Conservation (phyloP, 306 rosid species). For the Gleditsia sinensis region DNA sequence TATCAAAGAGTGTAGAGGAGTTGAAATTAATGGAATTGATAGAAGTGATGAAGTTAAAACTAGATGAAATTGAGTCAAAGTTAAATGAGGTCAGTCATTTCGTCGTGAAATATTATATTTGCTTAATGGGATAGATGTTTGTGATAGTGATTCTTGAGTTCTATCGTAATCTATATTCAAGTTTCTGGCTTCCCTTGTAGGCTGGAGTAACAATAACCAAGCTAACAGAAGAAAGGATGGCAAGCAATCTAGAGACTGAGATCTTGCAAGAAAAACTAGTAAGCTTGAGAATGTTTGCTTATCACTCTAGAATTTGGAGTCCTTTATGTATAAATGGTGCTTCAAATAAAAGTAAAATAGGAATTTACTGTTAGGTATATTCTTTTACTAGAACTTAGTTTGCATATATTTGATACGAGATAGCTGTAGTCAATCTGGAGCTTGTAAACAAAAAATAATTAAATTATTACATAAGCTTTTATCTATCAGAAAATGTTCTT, state of each 20-base stretch:
- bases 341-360: too few species aligned
- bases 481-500: too few species aligned
- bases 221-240: constrained; percentile 70
- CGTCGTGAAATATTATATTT: constrained; percentile 17
- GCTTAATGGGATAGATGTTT: constrained; percentile 20
- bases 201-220: constrained; percentile 64
- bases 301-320: too few species aligned
- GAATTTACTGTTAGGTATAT: background rate
- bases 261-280: constrained; percentile 65
- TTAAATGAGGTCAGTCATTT: constrained; percentile 70
- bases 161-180: constrained; percentile 18
- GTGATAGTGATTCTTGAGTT: constrained; percentile 13
- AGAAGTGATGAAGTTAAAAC: constrained; percentile 76
- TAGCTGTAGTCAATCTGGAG: too few species aligned
- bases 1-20: constrained; percentile 41
- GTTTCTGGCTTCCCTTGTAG: constrained; percentile 51
- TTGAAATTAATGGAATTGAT: constrained; percentile 62
- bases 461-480: too few species aligned
- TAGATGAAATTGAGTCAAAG: constrained; percentile 70
- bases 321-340: too few species aligned
- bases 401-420: too few species aligned
- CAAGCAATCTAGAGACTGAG: constrained; percentile 56
- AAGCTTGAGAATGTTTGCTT: constrained; percentile 38
- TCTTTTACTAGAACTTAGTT: background rate
- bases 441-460: too few species aligned